phyloP scores from a whole-genome alignment of 2,329 filamentous ascomycete genomes.

The Microcera coccophila region DNA sequence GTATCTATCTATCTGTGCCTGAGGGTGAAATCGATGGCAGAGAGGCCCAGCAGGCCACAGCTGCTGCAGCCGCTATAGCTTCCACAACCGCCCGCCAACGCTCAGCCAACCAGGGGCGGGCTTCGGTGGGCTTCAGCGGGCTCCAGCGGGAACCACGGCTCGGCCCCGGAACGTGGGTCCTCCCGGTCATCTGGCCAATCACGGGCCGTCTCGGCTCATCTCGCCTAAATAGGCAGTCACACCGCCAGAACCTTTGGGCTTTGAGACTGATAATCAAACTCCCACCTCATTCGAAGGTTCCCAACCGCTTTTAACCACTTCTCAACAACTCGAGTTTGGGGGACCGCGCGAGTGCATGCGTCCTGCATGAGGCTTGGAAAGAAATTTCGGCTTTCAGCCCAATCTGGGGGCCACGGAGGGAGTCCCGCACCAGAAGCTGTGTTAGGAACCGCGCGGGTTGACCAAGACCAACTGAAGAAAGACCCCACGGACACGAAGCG shows the following conservation, averaged over 20 bases:
- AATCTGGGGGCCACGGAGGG: too few relatives aligned
- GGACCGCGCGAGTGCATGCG: slow-evolving; percentile 2
- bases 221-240: background rate
- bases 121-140: background rate
- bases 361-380: slow-evolving; percentile 5
- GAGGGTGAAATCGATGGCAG: background rate
- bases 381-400: background rate
- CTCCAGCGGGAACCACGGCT: slow-evolving; percentile 22
- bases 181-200: slow-evolving; percentile 16
- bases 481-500: background rate
- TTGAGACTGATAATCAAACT: background rate
- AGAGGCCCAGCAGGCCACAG: background rate
- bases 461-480: too few relatives aligned
- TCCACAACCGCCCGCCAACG: slow-evolving; percentile 5
- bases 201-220: slow-evolving; percentile 1
- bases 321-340: background rate
- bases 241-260: background rate
- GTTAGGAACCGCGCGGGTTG: too few relatives aligned
- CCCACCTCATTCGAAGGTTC: slow-evolving; percentile 1
- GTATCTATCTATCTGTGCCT: slow-evolving; percentile 1
- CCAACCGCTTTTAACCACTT: too few relatives aligned
- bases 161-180: slow-evolving; percentile 11
- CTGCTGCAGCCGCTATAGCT: too few relatives aligned
- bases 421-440: too few relatives aligned
- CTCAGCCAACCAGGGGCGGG: slow-evolving; percentile 14